Percentiles rank a stretch among this genome's conserved stretches.
These are phyloP conservation scores for Ustilaginoidea virens DNA, from an alignment of 2,329 filamentous ascomycete genomes.

Conservation along the genomic window DNA sequence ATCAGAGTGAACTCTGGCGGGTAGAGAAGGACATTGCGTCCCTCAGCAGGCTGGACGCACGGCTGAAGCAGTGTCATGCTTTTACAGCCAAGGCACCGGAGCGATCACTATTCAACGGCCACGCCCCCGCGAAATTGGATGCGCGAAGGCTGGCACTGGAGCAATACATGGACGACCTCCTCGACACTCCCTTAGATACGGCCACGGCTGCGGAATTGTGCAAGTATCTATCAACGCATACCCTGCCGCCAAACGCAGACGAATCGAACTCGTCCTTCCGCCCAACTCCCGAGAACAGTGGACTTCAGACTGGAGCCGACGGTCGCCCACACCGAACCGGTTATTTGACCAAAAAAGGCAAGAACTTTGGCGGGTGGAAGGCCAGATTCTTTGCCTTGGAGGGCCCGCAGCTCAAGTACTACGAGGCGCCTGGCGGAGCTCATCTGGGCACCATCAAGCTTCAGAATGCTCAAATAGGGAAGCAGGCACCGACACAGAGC, in stretches of 20 bases:
- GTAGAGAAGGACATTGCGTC: slow-evolving; percentile 83
- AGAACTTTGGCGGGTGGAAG: slow-evolving; percentile 99
- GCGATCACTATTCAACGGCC: slow-evolving; percentile 71
- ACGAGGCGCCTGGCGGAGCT: slow-evolving; percentile 76
- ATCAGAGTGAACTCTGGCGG: slow-evolving; percentile 73
- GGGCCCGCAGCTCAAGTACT: slow-evolving; percentile 61
- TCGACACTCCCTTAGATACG: slow-evolving; percentile 71
- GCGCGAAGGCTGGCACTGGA: slow-evolving; percentile 69
- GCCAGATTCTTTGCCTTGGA: slow-evolving; percentile 52
- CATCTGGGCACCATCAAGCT: slow-evolving; percentile 91
- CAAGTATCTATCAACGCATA: slow-evolving; percentile 62
- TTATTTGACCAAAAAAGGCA: slow-evolving; percentile 90
- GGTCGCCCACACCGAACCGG: slow-evolving; percentile 64
- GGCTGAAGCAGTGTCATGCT: slow-evolving; percentile 56
- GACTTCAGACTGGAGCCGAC: slow-evolving; percentile 36
- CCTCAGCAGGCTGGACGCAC: slow-evolving; percentile 65
- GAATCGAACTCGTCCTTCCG: slow-evolving; percentile 26
- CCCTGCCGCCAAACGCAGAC: slow-evolving; percentile 45
- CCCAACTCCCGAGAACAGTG: slow-evolving; percentile 10
- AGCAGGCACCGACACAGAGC: slow-evolving; percentile 49
- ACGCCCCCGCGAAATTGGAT: slow-evolving; percentile 87
- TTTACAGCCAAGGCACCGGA: slow-evolving; percentile 73
- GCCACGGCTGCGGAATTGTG: slow-evolving; percentile 67
- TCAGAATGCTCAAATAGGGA: slow-evolving; percentile 80
- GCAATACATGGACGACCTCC: slow-evolving; percentile 67